These are phyloP conservation scores for Tuber brumale DNA, from an alignment of 495 filamentous ascomycete species.

Conservation along the genomic window DNA sequence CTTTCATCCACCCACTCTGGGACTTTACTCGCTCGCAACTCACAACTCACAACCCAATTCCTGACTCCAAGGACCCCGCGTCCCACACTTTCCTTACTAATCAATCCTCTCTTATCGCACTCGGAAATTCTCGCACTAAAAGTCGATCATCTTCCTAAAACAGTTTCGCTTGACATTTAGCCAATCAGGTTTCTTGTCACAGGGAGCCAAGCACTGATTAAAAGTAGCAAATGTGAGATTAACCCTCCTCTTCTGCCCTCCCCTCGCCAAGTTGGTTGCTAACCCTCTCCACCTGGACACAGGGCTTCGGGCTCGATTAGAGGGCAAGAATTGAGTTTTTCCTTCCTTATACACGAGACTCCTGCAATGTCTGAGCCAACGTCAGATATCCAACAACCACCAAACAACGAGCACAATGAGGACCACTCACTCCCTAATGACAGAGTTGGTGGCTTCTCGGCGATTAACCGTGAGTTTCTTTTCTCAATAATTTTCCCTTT, in stretches of 20 bases:
- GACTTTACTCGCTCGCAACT: background rate
- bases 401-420: constrained; percentile 27
- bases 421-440: constrained; percentile 14
- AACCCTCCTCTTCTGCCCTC: background rate
- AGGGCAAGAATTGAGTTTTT: constrained; percentile 26
- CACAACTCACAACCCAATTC: constrained; percentile 5
- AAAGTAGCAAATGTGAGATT: constrained; percentile 3
- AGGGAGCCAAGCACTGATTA: constrained; percentile 8
- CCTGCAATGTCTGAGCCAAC: constrained; percentile 16
- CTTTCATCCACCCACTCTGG: background rate
- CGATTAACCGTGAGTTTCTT: constrained; percentile 15
- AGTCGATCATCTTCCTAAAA: background rate
- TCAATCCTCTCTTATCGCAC: background rate
- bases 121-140: background rate
- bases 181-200: constrained; percentile 4
- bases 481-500: constrained; percentile 17
- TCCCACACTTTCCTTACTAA: background rate
- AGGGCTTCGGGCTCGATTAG: constrained; percentile 39
- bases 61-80: background rate
- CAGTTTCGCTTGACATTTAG: background rate
- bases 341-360: background rate
- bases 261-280: constrained; percentile 6
- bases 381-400: constrained; percentile 8
- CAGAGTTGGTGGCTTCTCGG: constrained; percentile 19
- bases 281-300: constrained; percentile 17